Percentiles rank a stretch among this genome's conserved stretches.
phyloP scores from a whole-genome alignment of 371 early-diverging fungal genomes.

The Syncephalastrum racemosum region DNA sequence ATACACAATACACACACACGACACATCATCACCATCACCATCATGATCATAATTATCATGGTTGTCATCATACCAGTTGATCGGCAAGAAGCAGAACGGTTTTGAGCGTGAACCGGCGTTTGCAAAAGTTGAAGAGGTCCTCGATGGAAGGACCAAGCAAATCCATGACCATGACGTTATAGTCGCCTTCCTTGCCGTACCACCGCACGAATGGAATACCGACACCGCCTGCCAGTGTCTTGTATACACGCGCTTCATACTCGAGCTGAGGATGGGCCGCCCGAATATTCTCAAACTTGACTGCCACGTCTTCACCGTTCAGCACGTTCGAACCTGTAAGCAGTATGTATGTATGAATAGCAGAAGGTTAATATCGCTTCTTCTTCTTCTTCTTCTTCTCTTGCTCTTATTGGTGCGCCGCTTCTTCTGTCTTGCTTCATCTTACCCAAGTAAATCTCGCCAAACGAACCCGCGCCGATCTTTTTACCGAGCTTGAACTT shows the following conservation, averaged over 20 bases:
- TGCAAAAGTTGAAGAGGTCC: conserved; percentile 98
- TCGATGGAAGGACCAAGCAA: conserved; percentile 98
- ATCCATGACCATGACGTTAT: conserved; percentile 97
- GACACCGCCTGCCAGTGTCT: conserved; percentile 91
- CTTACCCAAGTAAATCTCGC: conserved; percentile 96
- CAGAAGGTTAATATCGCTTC: not conserved
- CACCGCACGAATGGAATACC: conserved; percentile 96
- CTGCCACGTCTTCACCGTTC: conserved; percentile 94
- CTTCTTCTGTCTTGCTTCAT: not conserved
- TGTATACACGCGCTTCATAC: conserved; percentile 96
- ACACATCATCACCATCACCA: not conserved
- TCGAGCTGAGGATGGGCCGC: conserved; percentile 96
- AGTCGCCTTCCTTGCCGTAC: conserved; percentile 91
- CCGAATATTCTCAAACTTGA: conserved; percentile 90
- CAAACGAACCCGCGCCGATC: conserved; percentile 99
- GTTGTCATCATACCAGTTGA: conserved; percentile 79
- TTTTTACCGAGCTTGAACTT: conserved; percentile 94
- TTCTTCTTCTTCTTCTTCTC: too few relatives aligned
- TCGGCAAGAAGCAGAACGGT: conserved; percentile 98
- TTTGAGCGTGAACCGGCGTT: conserved; percentile 95
- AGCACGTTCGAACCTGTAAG: conserved; percentile 81
- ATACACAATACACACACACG: not conserved
- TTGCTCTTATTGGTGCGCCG: too few relatives aligned
- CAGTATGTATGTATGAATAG: not conserved
- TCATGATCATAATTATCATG: not conserved